Evolutionary conservation across 495 filamentous ascomycete species (phyloP).

Genomic region (Tricharina praecox): DNA sequence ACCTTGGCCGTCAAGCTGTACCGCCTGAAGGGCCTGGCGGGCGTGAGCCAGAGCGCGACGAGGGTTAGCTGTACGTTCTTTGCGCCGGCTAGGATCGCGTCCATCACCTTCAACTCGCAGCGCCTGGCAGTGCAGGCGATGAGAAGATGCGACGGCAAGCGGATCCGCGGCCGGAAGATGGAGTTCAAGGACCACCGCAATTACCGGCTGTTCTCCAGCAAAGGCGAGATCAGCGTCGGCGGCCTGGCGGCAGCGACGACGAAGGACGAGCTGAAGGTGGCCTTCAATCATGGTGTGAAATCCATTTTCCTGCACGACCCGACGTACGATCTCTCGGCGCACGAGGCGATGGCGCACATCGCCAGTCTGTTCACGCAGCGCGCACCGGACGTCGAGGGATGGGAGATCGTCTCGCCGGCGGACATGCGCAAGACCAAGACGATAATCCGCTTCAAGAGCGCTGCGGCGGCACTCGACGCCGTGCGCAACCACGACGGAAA

Average conservation of each 20-base stretch:
- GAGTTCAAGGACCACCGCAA: constrained; percentile 6
- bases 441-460: constrained; percentile 13
- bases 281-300: constrained; percentile 3
- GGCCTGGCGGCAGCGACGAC: constrained; percentile 11
- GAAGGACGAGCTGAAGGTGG: constrained; percentile 5
- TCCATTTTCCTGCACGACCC: constrained; percentile 6
- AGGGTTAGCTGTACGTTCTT: constrained; percentile 20
- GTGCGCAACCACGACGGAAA: constrained; percentile 7
- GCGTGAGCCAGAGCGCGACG: constrained; percentile 12
- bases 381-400: constrained; percentile 9
- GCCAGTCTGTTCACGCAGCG: constrained; percentile 11
- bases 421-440: constrained; percentile 6
- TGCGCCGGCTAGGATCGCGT: constrained; percentile 12
- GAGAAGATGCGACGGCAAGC: constrained; percentile 4
- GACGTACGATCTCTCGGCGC: constrained; percentile 10
- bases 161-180: constrained; percentile 10
- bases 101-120: constrained; percentile 3
- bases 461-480: constrained; percentile 9
- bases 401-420: constrained; percentile 14
- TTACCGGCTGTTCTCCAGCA: not conserved
- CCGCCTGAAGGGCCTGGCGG: constrained; percentile 1
- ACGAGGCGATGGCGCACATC: constrained; percentile 10
- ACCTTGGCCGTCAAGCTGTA: constrained; percentile 12
- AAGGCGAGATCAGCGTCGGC: not conserved
- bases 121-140: not conserved